A percentile compares a stretch with the other conserved stretches of the same genome.
phyloP scores from a whole-genome alignment of 2,329 filamentous ascomycete genomes.

The Paraphaeosphaeria minitans region DNA sequence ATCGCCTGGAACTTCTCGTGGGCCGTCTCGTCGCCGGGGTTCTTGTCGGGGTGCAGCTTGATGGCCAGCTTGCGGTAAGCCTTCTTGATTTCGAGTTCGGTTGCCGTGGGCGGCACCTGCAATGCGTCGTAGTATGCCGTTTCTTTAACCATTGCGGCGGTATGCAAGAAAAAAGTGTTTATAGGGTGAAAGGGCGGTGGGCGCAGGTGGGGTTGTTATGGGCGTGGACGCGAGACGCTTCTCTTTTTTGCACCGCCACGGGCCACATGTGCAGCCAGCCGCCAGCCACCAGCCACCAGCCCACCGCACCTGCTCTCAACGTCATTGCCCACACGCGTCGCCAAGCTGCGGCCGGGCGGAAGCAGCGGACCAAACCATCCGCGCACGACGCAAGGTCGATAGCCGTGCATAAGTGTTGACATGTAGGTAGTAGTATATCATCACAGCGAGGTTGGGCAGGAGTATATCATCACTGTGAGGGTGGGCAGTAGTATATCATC shows the following conservation, averaged over 20 bases:
- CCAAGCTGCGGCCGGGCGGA: conserved; percentile 3
- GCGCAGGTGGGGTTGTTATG: neutral
- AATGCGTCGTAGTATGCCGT: conserved; percentile 88
- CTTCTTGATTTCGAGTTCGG: conserved; percentile 94
- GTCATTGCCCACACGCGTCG: conserved; percentile 24
- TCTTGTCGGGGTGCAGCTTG: conserved; percentile 95
- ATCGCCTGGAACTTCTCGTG: conserved; percentile 91
- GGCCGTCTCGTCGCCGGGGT: conserved; percentile 91
- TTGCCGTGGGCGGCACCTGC: conserved; percentile 81
- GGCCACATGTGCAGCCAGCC: conserved; percentile 12
- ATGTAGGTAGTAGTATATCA: too few species aligned
- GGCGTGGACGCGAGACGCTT: conserved; percentile 1
- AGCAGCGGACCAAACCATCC: neutral
- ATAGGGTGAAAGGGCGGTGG: neutral
- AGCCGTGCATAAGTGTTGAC: too few species aligned
- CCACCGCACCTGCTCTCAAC: conserved; percentile 13
- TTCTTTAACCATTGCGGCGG: conserved; percentile 75
- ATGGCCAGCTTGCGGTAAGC: conserved; percentile 92
- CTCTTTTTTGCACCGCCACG: conserved; percentile 18
- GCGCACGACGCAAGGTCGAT: neutral
- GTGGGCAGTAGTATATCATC: too few species aligned
- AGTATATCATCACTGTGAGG: too few species aligned
- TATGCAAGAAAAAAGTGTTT: neutral
- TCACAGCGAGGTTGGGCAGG: too few species aligned
- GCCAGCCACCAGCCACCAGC: too few species aligned